Evolutionary conservation across 306 rosid genomes (phyloP).

Genomic region (Ziziphus jujuba): DNA sequence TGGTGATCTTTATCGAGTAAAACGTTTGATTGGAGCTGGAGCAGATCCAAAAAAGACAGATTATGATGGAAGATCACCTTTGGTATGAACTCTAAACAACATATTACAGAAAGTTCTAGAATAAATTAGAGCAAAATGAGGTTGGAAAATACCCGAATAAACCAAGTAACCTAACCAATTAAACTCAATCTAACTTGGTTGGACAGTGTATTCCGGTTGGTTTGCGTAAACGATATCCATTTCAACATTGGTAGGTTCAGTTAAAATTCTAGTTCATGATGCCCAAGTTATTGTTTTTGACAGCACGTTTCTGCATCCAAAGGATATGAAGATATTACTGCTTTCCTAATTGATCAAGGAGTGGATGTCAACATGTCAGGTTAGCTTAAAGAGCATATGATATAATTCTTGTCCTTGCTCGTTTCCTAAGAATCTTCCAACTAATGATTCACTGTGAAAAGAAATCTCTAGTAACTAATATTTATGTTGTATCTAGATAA

Average conservation of each 20-base stretch:
- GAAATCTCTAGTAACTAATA: slow-evolving; percentile 8
- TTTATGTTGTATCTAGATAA: slow-evolving; percentile 43
- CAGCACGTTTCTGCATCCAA: slow-evolving; percentile 61
- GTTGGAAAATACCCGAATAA: too few relatives aligned
- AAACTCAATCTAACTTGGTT: too few relatives aligned
- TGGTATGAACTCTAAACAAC: slow-evolving; percentile 39
- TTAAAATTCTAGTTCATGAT: background rate
- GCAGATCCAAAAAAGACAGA: slow-evolving; percentile 62
- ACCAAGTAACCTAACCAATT: too few relatives aligned
- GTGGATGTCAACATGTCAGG: slow-evolving; percentile 42
- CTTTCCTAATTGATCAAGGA: slow-evolving; percentile 51
- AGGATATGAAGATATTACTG: slow-evolving; percentile 52
- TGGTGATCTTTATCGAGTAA: slow-evolving; percentile 48
- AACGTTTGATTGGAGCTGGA: slow-evolving; percentile 55
- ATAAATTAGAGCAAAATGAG: background rate
- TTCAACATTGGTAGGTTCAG: too few relatives aligned
- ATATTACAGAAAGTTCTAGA: background rate
- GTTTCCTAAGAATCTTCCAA: background rate
- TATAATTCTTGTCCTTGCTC: background rate
- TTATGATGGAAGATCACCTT: slow-evolving; percentile 69
- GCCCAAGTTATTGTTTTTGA: slow-evolving; percentile 1
- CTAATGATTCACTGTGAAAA: background rate
- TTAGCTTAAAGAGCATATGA: slow-evolving; percentile 8
- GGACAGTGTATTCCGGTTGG: too few relatives aligned
- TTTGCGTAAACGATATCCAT: too few relatives aligned